Percentiles rank a stretch among this genome's conserved stretches.
Evolutionary conservation across 1,139 yeast genomes (phyloP).

Genomic region (Yamadazyma mexicana): DNA sequence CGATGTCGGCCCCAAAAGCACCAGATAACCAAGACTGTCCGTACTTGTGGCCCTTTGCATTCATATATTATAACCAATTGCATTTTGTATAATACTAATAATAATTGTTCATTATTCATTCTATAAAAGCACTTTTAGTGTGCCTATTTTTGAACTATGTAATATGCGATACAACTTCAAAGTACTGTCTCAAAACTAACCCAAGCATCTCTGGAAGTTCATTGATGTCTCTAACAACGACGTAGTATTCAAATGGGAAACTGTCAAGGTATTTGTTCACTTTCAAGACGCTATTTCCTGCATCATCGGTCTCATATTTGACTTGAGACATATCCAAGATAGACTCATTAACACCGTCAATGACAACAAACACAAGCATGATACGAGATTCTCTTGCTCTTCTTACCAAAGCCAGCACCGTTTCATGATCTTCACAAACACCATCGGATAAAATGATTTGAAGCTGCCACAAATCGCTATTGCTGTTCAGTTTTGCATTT

Average conservation of each 20-base stretch:
- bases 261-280: conserved; percentile 86
- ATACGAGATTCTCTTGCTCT: conserved; percentile 89
- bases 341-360: conserved; percentile 88
- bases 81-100: background rate
- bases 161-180: conserved; percentile 56
- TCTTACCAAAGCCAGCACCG: conserved; percentile 79
- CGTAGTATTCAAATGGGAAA: conserved; percentile 96
- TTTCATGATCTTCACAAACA: conserved; percentile 91
- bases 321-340: conserved; percentile 96
- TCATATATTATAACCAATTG: too few species aligned
- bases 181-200: conserved; percentile 86
- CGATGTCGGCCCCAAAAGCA: background rate
- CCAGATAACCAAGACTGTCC: too few species aligned
- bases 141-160: background rate
- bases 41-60: too few species aligned
- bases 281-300: conserved; percentile 72
- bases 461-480: conserved; percentile 84
- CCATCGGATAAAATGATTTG: conserved; percentile 95
- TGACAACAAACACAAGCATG: conserved; percentile 92
- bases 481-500: conserved; percentile 57
- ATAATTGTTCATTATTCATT: background rate
- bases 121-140: too few species aligned
- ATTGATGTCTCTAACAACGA: conserved; percentile 82
- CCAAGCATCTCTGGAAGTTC: conserved; percentile 94
- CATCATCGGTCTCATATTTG: conserved; percentile 63